These are phyloP conservation scores for Diaporthe eres DNA, from an alignment of 2,329 filamentous ascomycete genomes.

Conservation along the genomic window DNA sequence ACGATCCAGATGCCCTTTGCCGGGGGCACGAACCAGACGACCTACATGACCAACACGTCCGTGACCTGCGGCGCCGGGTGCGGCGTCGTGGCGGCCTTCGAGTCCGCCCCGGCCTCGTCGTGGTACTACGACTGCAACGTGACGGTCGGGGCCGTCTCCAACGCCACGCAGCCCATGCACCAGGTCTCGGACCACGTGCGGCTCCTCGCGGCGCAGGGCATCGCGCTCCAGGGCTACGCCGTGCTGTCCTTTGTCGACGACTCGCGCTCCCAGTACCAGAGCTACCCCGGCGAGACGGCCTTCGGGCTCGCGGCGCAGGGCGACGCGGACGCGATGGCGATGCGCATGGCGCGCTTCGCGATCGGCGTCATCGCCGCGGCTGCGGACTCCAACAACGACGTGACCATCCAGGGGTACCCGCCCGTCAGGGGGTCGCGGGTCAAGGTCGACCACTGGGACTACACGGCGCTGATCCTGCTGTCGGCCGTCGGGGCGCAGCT, in stretches of 20 bases:
- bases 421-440: conserved; percentile 52
- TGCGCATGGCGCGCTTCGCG: conserved; percentile 53
- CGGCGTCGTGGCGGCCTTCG: conserved; percentile 53
- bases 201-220: conserved; percentile 52
- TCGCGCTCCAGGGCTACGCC: conserved; percentile 58
- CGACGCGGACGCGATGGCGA: conserved; percentile 14
- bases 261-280: conserved; percentile 52
- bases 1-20: conserved; percentile 41
- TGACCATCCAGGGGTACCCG: conserved; percentile 48
- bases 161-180: conserved; percentile 31
- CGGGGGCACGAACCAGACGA: conserved; percentile 53
- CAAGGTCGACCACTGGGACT: conserved; percentile 51
- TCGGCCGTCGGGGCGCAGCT: conserved; percentile 42
- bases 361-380: conserved; percentile 53
- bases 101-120: conserved; percentile 52
- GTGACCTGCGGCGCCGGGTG: conserved; percentile 47
- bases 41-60: conserved; percentile 52
- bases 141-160: conserved; percentile 50
- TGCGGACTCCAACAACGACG: conserved; percentile 49
- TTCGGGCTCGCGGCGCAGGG: conserved; percentile 55
- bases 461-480: conserved; percentile 50
- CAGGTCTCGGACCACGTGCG: conserved; percentile 53
- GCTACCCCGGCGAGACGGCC: conserved; percentile 57
- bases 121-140: conserved; percentile 61
- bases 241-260: conserved; percentile 44